Evolutionary conservation across 768 basidiomycete genomes (phyloP).

Genomic region (Cytidiella melzeri): DNA sequence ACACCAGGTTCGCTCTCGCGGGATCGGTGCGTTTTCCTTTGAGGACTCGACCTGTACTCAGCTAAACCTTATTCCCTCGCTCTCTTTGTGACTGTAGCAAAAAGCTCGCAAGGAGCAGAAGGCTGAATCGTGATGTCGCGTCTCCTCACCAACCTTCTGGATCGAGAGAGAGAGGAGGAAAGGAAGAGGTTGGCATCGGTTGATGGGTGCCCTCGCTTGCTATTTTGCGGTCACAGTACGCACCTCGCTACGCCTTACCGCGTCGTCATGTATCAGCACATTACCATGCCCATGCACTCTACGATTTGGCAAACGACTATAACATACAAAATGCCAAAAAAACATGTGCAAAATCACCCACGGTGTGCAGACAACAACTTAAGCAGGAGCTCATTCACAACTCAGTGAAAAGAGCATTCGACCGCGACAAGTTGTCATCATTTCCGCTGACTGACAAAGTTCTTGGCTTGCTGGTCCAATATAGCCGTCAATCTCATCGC

Average conservation of each 20-base stretch:
- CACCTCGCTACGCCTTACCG: conserved; percentile 11
- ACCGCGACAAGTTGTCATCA: background rate
- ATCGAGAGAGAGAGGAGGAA: background rate
- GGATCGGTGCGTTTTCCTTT: conserved; percentile 59
- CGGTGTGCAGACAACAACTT: background rate
- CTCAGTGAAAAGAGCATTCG: background rate
- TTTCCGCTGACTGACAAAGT: conserved; percentile 8
- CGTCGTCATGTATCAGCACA: conserved; percentile 18
- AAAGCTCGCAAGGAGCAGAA: conserved; percentile 63
- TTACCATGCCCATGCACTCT: conserved; percentile 21
- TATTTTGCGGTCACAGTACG: background rate
- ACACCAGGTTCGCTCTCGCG: conserved; percentile 61
- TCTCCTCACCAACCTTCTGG: background rate
- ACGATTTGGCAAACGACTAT: conserved; percentile 20
- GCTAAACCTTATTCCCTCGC: too few relatives aligned
- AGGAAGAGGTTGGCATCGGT: too few relatives aligned
- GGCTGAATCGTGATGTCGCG: conserved; percentile 35
- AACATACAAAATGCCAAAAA: conserved; percentile 24
- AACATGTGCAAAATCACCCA: conserved; percentile 21
- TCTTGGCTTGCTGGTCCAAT: conserved; percentile 35
- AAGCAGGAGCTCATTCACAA: background rate
- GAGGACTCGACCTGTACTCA: background rate
- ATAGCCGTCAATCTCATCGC: conserved; percentile 64
- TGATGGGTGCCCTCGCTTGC: too few relatives aligned
- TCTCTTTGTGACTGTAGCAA: conserved; percentile 36